A percentile compares a stretch with the other conserved stretches of the same genome.
phyloP scores from a whole-genome alignment of 106 monocot species.

The Cymbidium sinense region DNA sequence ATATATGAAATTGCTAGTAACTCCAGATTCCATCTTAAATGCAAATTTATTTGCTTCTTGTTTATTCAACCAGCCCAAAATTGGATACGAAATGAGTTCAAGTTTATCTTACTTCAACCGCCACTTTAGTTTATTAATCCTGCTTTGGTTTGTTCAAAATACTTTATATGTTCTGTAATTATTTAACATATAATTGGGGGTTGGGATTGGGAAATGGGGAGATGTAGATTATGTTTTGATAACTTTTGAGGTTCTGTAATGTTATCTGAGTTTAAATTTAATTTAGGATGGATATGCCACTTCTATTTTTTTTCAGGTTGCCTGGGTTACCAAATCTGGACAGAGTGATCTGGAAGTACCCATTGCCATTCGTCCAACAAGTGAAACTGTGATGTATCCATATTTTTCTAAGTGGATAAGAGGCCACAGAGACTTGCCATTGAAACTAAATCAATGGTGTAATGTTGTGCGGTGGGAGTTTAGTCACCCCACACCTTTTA shows the following conservation, averaged over 20 bases:
- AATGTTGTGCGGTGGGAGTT: slow-evolving; percentile 96
- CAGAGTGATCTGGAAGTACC: slow-evolving; percentile 74
- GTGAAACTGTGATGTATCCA: slow-evolving; percentile 93
- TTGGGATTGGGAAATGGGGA: not conserved
- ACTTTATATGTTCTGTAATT: not conserved
- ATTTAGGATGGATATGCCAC: not conserved
- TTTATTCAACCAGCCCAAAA: not conserved
- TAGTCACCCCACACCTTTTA: slow-evolving; percentile 89
- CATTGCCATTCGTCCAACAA: slow-evolving; percentile 90
- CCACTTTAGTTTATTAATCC: not conserved
- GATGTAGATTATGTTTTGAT: not conserved
- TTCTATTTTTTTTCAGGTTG: slow-evolving; percentile 47
- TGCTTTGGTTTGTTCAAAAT: not conserved
- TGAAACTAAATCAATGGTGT: slow-evolving; percentile 94
- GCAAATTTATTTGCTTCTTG: not conserved
- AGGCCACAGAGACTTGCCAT: slow-evolving; percentile 80
- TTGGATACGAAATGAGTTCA: not conserved
- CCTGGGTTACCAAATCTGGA: slow-evolving; percentile 97
- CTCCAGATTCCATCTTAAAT: not conserved
- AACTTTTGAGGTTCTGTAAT: not conserved
- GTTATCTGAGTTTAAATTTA: not conserved
- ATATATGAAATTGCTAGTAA: not conserved
- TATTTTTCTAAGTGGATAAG: slow-evolving; percentile 90
- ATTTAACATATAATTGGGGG: not conserved
- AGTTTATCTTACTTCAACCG: not conserved